Evolutionary conservation across 352 stramenopile genomes (phyloP).

Genomic region (Globisporangium solare): DNA sequence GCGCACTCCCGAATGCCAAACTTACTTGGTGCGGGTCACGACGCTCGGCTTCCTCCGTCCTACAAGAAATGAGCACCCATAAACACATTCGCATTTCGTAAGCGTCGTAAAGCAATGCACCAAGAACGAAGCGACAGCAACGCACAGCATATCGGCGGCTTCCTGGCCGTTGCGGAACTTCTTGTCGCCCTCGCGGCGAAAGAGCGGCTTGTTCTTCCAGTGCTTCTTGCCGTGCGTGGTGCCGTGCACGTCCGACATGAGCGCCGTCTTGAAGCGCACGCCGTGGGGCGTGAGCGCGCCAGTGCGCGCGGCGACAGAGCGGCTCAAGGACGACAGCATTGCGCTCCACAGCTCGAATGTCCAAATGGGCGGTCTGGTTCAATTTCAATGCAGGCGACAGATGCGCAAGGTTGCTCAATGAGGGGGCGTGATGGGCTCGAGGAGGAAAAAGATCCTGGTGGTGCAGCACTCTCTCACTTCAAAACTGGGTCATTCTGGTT

Average conservation of each 20-base stretch:
- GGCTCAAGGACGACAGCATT: conserved; percentile 26
- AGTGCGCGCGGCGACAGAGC: conserved; percentile 14
- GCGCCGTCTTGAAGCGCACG: conserved; percentile 36
- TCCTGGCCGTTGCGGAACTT: conserved; percentile 95
- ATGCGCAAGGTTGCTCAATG: background rate
- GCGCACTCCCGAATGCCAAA: background rate
- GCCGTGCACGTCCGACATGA: conserved; percentile 88
- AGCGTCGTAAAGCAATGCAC: too few species aligned
- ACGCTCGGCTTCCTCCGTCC: conserved; percentile 65
- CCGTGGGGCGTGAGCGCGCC: conserved; percentile 14
- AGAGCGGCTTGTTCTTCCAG: conserved; percentile 97
- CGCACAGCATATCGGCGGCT: conserved; percentile 91
- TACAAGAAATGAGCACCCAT: conserved; percentile 11
- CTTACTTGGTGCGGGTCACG: conserved; percentile 67
- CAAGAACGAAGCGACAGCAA: background rate
- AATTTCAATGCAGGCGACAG: background rate
- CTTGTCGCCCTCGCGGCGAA: conserved; percentile 94
- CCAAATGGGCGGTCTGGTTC: background rate
- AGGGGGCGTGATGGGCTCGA: background rate
- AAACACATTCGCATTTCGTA: background rate
- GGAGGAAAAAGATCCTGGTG: conserved; percentile 7
- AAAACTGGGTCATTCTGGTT: too few species aligned
- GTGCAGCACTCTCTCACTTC: background rate
- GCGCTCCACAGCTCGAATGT: background rate
- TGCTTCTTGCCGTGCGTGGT: conserved; percentile 87